These are phyloP conservation scores for Didymella glomerata DNA, from an alignment of 2,329 filamentous ascomycete genomes.

Conservation along the genomic window DNA sequence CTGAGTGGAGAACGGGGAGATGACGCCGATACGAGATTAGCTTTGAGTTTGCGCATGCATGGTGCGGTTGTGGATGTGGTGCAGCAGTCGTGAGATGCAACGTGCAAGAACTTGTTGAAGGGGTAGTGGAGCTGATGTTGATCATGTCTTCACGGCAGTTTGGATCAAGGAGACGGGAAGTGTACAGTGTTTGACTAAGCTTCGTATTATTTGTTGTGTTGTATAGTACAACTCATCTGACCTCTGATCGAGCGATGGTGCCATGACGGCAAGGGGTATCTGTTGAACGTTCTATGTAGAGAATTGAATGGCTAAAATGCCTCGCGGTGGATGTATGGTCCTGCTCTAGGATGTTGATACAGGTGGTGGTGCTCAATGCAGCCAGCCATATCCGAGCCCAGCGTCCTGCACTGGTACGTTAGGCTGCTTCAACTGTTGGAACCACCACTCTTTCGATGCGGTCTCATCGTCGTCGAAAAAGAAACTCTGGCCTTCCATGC, in stretches of 20 bases:
- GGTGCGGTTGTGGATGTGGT: slow-evolving; percentile 11
- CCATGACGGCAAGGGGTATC: slow-evolving; percentile 45
- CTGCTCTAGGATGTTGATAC: slow-evolving; percentile 22
- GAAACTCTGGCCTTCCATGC: slow-evolving; percentile 53
- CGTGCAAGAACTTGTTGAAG: slow-evolving; percentile 1
- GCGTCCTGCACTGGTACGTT: slow-evolving; percentile 50
- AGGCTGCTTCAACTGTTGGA: slow-evolving; percentile 49
- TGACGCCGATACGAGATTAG: slow-evolving; percentile 17
- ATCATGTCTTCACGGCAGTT: slow-evolving; percentile 10
- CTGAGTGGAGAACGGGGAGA: slow-evolving; percentile 14
- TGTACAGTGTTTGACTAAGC: not conserved
- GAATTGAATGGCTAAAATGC: slow-evolving; percentile 36
- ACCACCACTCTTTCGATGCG: slow-evolving; percentile 54
- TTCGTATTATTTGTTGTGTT: slow-evolving; percentile 12
- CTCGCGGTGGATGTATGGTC: slow-evolving; percentile 41
- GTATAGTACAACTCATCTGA: slow-evolving; percentile 30
- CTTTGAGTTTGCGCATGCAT: slow-evolving; percentile 10
- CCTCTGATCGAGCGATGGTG: slow-evolving; percentile 36
- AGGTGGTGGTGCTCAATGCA: slow-evolving; percentile 31
- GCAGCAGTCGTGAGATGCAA: not conserved
- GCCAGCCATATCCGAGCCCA: slow-evolving; percentile 51
- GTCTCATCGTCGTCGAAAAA: slow-evolving; percentile 52
- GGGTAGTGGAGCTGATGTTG: slow-evolving; percentile 13
- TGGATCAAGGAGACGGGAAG: not conserved
- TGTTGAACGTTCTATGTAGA: slow-evolving; percentile 26